Evolutionary conservation across 345 rosid species (phyloP).

Genomic region (Anastatica hierochuntica): DNA sequence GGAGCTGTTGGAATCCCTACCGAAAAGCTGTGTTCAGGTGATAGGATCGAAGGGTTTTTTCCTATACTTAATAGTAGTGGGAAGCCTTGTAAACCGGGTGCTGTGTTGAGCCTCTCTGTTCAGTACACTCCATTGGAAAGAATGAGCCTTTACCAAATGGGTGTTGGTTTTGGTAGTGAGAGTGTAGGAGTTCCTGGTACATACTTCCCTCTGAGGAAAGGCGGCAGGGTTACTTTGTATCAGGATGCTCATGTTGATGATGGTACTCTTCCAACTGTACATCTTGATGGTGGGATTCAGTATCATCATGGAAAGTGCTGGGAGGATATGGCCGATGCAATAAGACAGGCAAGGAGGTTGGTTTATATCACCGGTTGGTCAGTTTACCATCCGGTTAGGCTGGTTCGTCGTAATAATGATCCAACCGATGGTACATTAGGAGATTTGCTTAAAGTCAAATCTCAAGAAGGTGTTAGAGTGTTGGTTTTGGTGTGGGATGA

Average conservation of each 20-base stretch:
- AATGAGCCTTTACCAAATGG: conserved; percentile 38
- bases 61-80: conserved; percentile 52
- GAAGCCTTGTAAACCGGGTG: conserved; percentile 64
- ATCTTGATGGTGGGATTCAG: conserved; percentile 42
- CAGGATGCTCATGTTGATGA: conserved; percentile 89
- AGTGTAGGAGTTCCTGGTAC: conserved; percentile 68
- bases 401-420: conserved; percentile 45
- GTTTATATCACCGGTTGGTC: conserved; percentile 92
- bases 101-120: conserved; percentile 60
- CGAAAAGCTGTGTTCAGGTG: conserved; percentile 37
- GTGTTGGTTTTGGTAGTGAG: conserved; percentile 47
- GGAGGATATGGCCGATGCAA: conserved; percentile 66
- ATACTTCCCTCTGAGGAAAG: conserved; percentile 76
- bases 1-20: conserved; percentile 77
- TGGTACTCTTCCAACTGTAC: conserved; percentile 41
- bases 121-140: conserved; percentile 51
- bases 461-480: conserved; percentile 93
- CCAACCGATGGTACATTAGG: conserved; percentile 40
- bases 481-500: conserved; percentile 95
- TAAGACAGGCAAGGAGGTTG: conserved; percentile 68
- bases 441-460: conserved; percentile 70
- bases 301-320: conserved; percentile 61
- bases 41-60: conserved; percentile 53
- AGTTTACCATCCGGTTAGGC: conserved; percentile 50
- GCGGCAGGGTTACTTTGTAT: conserved; percentile 73